Base-by-base conservation (phyloP, 2,329 filamentous ascomycete genomes). In the Chrysosphaeria jannelii region DNA sequence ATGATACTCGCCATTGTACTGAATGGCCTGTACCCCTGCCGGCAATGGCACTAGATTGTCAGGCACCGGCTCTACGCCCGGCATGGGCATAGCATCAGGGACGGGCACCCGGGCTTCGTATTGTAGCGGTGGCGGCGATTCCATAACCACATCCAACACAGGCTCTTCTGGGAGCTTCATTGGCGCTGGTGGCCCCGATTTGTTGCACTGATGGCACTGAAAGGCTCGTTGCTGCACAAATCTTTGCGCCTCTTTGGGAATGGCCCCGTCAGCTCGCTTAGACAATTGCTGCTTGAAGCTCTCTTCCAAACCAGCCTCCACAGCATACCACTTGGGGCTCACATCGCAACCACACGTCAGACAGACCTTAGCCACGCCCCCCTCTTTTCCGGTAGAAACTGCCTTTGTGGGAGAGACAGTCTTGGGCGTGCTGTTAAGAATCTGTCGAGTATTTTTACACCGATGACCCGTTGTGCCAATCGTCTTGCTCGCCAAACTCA, bases 141-240 rank as follows among this genome's bases (percentile, higher is more conserved):
- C n/a, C n/a, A n/a, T n/a, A n/a, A n/a, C n/a, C n/a, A n/a, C n/a
- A n/a, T n/a, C n/a, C n/a, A n/a, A n/a, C n/a, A n/a, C n/a, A n/a
- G n/a, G n/a, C n/a, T n/a, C n/a, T n/a, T n/a, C n/a, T n/a, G n/a
- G n/a, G n/a, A n/a, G n/a, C n/a, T n/a, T n/a, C n/a, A n/a, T n/a
- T n/a, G 36, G 31, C 4, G 53, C 46, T 25, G 51, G 46, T 13
- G 48, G 50, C 27, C 53, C 53, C 14, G 43, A 39, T 36, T 59
- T 66, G 31, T 50, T 54, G 37, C 71, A 79, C 39, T 74, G 71
- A 43, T 79, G 71, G 35, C 71, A 79, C 40, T 76, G 67, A 31
- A 61, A 68, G 29, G 52, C 55, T 14, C 55, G 48, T 32, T 64
- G 58, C 25, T 57, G 52, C 20, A 60, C 46, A 35, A 61, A 63